A percentile compares a stretch with the other conserved stretches of the same genome.
These are phyloP conservation scores for Monosporascus sp. DNA, from an alignment of 2,329 filamentous ascomycete genomes.

Conservation along the genomic window DNA sequence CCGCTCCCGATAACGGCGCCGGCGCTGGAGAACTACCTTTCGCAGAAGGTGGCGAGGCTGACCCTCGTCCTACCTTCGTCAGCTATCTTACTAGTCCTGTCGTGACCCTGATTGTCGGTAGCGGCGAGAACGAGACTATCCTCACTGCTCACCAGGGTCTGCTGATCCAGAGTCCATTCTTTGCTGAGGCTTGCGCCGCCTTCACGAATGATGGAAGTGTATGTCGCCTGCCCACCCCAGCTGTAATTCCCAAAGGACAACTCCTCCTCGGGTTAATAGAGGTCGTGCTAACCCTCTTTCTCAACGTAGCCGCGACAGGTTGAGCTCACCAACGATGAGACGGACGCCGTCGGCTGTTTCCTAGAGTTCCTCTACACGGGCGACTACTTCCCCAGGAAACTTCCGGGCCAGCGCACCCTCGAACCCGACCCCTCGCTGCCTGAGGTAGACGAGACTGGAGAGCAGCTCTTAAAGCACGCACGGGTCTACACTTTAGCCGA, in stretches of 20 bases:
- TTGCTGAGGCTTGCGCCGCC: conserved; percentile 57
- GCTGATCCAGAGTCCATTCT: conserved; percentile 69
- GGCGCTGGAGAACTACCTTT: conserved; percentile 31
- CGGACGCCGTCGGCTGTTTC: conserved; percentile 72
- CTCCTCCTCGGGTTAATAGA: neutral
- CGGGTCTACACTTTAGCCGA: conserved; percentile 85
- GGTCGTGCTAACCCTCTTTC: neutral
- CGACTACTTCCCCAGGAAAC: conserved; percentile 76
- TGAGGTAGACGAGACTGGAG: conserved; percentile 68
- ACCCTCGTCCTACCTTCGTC: conserved; percentile 42
- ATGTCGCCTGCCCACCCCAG: conserved; percentile 23
- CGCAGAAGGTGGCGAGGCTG: conserved; percentile 31
- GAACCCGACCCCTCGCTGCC: conserved; percentile 65
- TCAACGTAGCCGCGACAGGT: conserved; percentile 56
- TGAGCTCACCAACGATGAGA: conserved; percentile 60
- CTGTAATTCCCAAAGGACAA: too few species aligned
- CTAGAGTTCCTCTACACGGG: conserved; percentile 80
- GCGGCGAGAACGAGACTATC: conserved; percentile 53
- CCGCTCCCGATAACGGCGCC: conserved; percentile 5
- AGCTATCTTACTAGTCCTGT: conserved; percentile 65
- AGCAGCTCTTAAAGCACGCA: conserved; percentile 82
- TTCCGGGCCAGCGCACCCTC: conserved; percentile 59
- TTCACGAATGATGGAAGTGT: conserved; percentile 60
- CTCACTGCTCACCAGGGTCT: conserved; percentile 78
- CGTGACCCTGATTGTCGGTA: conserved; percentile 62